Evolutionary conservation across 371 early-diverging fungal species (phyloP).

Genomic region (Rhizopus sp.): DNA sequence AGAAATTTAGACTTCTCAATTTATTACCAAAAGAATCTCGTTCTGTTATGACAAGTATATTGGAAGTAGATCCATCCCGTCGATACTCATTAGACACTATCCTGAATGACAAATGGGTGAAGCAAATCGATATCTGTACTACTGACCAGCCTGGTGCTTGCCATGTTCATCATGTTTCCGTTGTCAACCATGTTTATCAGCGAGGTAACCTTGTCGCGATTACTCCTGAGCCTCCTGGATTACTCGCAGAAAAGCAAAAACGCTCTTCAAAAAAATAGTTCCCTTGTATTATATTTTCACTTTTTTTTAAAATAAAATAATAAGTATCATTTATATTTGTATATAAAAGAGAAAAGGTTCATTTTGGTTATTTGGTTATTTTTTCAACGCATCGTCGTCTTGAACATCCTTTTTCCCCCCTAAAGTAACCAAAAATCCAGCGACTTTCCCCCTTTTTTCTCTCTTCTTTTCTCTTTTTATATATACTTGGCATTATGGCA

Average conservation of each 20-base stretch:
- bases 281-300: background rate
- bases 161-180: conserved; percentile 54
- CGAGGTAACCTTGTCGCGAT: conserved; percentile 43
- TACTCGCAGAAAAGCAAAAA: conserved; percentile 46
- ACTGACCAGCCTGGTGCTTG: conserved; percentile 37
- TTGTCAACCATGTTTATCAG: conserved; percentile 16
- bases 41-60: conserved; percentile 46
- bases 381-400: conserved; percentile 2
- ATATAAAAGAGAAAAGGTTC: too few species aligned
- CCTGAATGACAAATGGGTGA: conserved; percentile 54
- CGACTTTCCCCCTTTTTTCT: background rate
- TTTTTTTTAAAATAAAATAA: conserved; percentile 3
- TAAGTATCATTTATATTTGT: background rate
- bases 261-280: conserved; percentile 1
- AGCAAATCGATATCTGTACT: conserved; percentile 59
- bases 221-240: conserved; percentile 49
- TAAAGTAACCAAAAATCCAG: background rate
- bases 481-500: conserved; percentile 26
- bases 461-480: conserved; percentile 7
- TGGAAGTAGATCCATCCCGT: conserved; percentile 53
- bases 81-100: conserved; percentile 52
- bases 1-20: conserved; percentile 46
- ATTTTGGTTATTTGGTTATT: background rate
- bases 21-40: conserved; percentile 52
- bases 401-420: background rate